Evolutionary conservation across 768 basidiomycete species (phyloP).

Genomic region (Scleroderma citrinum): DNA sequence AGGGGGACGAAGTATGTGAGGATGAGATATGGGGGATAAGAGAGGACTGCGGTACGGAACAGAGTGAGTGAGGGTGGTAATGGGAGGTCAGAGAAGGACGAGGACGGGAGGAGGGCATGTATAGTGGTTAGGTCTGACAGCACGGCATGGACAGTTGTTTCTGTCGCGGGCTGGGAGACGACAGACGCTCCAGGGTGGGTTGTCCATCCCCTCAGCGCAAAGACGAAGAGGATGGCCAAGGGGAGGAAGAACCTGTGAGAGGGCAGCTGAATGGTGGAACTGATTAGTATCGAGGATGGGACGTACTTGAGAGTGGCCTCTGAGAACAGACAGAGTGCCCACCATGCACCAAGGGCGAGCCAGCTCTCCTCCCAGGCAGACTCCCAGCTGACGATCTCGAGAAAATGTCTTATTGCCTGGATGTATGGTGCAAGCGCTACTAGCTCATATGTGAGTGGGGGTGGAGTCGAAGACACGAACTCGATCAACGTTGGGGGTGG

Average conservation of each 20-base stretch:
- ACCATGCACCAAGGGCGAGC: conserved; percentile 69
- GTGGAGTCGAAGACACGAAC: conserved; percentile 56
- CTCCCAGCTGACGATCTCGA: conserved; percentile 56
- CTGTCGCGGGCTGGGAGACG: conserved; percentile 40
- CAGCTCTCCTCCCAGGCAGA: conserved; percentile 53
- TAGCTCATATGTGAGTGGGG: conserved; percentile 55
- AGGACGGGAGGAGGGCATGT: conserved; percentile 49
- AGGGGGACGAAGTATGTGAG: conserved; percentile 58
- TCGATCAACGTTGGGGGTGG: conserved; percentile 25
- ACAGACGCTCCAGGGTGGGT: conserved; percentile 13
- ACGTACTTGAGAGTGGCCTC: conserved; percentile 46
- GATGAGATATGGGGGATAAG: conserved; percentile 63
- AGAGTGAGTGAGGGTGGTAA: conserved; percentile 29
- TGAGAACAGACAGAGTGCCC: conserved; percentile 64
- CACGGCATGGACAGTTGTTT: conserved; percentile 45
- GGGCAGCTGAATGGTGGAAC: neutral
- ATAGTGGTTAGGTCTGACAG: conserved; percentile 65
- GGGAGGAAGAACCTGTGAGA: conserved; percentile 53
- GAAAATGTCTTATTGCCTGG: conserved; percentile 33
- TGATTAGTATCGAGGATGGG: neutral
- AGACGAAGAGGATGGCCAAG: conserved; percentile 36
- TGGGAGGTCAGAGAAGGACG: conserved; percentile 24
- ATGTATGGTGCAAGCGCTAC: conserved; percentile 56
- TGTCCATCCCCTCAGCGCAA: conserved; percentile 28
- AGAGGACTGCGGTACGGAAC: conserved; percentile 49